Evolutionary conservation across 139 green algal species (phyloP).

Genomic region (Gonium pectorale): DNA sequence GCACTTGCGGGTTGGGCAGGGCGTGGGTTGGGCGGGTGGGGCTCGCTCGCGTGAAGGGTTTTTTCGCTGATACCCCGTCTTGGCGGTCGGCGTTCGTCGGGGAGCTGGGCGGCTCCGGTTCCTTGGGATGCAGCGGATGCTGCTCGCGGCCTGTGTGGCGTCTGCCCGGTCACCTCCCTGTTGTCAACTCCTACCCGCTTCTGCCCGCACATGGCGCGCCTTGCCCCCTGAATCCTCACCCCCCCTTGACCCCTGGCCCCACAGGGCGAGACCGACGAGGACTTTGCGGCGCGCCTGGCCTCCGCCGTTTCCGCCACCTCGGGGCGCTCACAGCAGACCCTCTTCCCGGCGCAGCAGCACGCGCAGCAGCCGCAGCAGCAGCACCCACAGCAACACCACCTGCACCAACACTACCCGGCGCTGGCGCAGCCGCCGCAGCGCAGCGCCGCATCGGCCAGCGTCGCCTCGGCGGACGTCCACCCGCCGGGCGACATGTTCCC

Average conservation of each 20-base stretch:
- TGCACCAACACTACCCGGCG: too few relatives aligned
- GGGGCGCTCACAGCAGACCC: neutral
- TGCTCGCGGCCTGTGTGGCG: too few relatives aligned
- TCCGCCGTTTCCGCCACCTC: conserved; percentile 17
- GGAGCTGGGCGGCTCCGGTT: too few relatives aligned
- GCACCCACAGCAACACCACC: neutral
- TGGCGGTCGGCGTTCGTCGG: too few relatives aligned
- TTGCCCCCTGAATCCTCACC: neutral
- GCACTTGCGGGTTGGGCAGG: neutral
- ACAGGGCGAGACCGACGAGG: conserved; percentile 42
- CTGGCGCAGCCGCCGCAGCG: too few relatives aligned
- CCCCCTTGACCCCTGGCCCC: neutral
- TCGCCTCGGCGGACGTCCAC: neutral
- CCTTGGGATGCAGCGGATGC: too few relatives aligned
- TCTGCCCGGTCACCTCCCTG: too few relatives aligned
- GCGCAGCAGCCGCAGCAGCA: neutral
- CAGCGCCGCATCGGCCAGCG: neutral
- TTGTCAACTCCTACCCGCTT: too few relatives aligned
- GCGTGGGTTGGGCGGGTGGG: too few relatives aligned
- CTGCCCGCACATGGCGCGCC: too few relatives aligned
- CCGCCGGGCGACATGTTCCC: neutral
- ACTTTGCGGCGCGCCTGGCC: conserved; percentile 26
- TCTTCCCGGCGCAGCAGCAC: neutral
- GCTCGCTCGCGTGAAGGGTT: too few relatives aligned
- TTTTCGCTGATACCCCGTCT: too few relatives aligned